Conservation (phyloP, 306 rosid genomes). For the Trifolium pratense region DNA sequence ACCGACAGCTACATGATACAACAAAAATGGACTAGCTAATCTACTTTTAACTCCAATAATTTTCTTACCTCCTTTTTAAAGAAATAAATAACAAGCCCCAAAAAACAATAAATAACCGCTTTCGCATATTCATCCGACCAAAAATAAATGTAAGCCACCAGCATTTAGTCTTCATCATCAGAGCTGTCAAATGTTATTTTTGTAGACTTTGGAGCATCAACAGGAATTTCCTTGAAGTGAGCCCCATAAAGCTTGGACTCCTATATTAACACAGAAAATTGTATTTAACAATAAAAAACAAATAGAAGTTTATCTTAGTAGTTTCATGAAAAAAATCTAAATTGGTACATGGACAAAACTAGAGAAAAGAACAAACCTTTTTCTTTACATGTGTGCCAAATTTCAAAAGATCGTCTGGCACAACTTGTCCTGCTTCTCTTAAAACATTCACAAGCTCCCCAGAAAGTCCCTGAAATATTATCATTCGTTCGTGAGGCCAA, state of each 20-base stretch:
- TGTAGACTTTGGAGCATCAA: conserved; percentile 73
- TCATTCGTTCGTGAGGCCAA: conserved; percentile 3
- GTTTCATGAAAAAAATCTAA: conserved; percentile 1
- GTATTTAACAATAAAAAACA: conserved; percentile 26
- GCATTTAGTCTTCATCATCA: conserved; percentile 71
- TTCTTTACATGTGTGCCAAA: conserved; percentile 97
- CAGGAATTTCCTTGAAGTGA: conserved; percentile 89
- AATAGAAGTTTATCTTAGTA: conserved; percentile 14
- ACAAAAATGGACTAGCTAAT: conserved; percentile 18
- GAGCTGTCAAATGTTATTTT: conserved; percentile 80
- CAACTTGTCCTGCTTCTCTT: conserved; percentile 86
- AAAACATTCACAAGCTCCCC: conserved; percentile 98
- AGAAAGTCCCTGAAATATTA: conserved; percentile 77
- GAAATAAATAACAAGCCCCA: conserved; percentile 33
- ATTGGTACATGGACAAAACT: conserved; percentile 9
- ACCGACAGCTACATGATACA: conserved; percentile 26
- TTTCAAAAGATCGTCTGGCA: conserved; percentile 71
- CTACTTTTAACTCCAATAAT: background rate
- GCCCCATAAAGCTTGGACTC: conserved; percentile 95
- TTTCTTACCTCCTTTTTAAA: conserved; percentile 30
- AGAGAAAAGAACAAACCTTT: conserved; percentile 62
- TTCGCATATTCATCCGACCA: conserved; percentile 20
- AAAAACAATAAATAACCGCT: conserved; percentile 28
- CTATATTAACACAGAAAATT: conserved; percentile 47
- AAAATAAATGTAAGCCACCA: conserved; percentile 29